Conservation (phyloP, 208 protist genomes). For the Wallacemonas rigidus region DNA sequence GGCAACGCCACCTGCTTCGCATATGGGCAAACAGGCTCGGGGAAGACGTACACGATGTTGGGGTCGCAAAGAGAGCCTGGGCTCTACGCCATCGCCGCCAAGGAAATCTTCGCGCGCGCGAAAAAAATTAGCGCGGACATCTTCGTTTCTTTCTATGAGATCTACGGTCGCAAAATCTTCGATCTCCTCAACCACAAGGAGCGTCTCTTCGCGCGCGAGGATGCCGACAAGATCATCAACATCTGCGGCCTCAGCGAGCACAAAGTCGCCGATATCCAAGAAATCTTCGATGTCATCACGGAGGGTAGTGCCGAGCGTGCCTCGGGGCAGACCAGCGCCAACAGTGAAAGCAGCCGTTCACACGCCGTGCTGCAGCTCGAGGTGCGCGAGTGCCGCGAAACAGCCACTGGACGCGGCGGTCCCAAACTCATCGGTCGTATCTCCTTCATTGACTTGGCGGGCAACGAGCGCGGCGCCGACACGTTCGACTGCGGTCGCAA, state of each 20-base stretch:
- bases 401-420: constrained; percentile 32
- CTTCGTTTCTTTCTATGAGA: constrained; percentile 96
- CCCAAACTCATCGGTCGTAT: constrained; percentile 93
- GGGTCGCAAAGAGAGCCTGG: constrained; percentile 85
- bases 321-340: constrained; percentile 91
- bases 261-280: constrained; percentile 72
- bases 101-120: constrained; percentile 92
- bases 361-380: constrained; percentile 93
- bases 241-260: constrained; percentile 95
- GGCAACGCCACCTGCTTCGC: constrained; percentile 97
- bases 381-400: constrained; percentile 52
- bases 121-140: constrained; percentile 59
- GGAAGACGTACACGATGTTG: constrained; percentile 95
- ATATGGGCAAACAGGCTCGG: constrained; percentile 97
- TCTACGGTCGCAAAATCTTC: constrained; percentile 97
- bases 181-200: constrained; percentile 96
- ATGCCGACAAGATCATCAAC: constrained; percentile 93
- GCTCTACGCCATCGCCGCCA: constrained; percentile 94
- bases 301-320: constrained; percentile 84
- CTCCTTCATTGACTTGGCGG: constrained; percentile 99
- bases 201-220: constrained; percentile 93
- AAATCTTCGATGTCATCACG: constrained; percentile 93
- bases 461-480: constrained; percentile 97
- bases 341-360: constrained; percentile 91
- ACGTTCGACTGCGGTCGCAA: constrained; percentile 94